Base-by-base conservation (phyloP, 2,329 filamentous ascomycete species). In the Fusarium dlaminii region DNA sequence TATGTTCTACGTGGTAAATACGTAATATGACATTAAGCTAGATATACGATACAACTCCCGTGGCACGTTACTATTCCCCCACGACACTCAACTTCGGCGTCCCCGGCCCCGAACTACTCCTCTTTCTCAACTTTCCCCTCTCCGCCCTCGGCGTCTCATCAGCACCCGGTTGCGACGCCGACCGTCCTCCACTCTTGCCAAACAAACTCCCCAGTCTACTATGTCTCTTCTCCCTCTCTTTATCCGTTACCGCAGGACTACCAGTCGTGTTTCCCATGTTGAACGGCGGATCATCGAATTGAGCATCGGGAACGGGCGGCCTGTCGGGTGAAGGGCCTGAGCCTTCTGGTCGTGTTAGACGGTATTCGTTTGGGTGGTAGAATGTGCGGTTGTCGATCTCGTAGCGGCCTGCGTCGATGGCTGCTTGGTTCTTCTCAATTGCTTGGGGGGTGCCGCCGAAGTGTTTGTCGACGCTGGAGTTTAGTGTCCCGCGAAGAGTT, bases 401-500 rank as follows among this genome's bases (percentile, higher is more conserved):
- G 62, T 77, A 78, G 5, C 68, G 76, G 14, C 76, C 76, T 9
- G 73, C 73, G 6, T 78, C 76, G 6, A 78, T 70, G 5, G 75
- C 67, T 20, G 72, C 70, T 43, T 77, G 75, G 36, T 77, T 71
- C 66, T 75, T 77, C 14, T 77, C 66, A 30, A 74, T 72, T 13
- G 72, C 70, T 14, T 64, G 43, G 0, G 57, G n/a, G 3, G 48
- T 59, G 6, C 60, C 58, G 9, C 76, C 76, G 17, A 78, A 66
- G 10, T 63, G 70, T 48, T 56, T 73, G 49, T 78, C 75, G 4
- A 78, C 70, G 27, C 51, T 75, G 7, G 72, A 71, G 60, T 78
- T 78, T 30, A 78, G 58, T n/a, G 76, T 78, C 18, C 76, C 76
- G 1, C 76, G 76, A 6, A 78, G 74, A 14, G 76, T 75, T 45